Percentiles rank a stretch among this genome's conserved stretches.
phyloP scores from a whole-genome alignment of 306 rosid genomes.

The Prunus dulcis region DNA sequence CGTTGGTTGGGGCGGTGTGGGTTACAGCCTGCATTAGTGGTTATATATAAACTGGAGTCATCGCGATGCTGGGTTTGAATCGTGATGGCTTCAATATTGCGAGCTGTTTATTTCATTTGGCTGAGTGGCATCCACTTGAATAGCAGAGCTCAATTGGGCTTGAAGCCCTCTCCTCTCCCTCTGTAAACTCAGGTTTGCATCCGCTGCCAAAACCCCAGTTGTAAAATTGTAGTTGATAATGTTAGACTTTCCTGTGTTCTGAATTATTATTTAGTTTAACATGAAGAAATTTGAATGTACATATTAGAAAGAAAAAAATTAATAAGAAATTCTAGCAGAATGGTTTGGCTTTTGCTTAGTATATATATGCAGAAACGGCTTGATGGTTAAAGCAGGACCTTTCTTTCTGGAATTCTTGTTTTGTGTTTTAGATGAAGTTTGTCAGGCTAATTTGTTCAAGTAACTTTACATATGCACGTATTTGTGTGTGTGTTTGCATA shows the following conservation, averaged over 20 bases:
- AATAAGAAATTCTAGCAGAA: not conserved
- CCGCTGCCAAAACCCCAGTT: conserved; percentile 4
- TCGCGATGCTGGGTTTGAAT: conserved; percentile 67
- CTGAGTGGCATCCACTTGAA: conserved; percentile 95
- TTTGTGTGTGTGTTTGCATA: not conserved
- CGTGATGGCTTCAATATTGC: conserved; percentile 42
- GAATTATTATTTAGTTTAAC: not conserved
- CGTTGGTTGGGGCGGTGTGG: conserved; percentile 46
- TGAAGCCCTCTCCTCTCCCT: conserved; percentile 46
- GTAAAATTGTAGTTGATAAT: not conserved
- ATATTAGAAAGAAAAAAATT: not conserved
- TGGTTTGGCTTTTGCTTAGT: not conserved
- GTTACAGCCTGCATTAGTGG: conserved; percentile 51
- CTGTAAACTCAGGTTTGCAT: conserved; percentile 47
- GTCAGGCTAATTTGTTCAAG: conserved; percentile 26
- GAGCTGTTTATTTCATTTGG: conserved; percentile 64
- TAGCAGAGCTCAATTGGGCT: conserved; percentile 59
- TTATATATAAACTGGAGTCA: conserved; percentile 60
- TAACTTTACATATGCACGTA: not conserved
- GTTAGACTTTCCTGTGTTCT: not conserved
- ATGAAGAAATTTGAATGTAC: not conserved
- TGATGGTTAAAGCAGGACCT: not conserved
- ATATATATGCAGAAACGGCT: not conserved
- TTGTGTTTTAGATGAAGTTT: not conserved
- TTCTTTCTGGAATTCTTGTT: not conserved